Base-by-base conservation (phyloP, 129 eudicot species). In the Scalesia atractyloides region DNA sequence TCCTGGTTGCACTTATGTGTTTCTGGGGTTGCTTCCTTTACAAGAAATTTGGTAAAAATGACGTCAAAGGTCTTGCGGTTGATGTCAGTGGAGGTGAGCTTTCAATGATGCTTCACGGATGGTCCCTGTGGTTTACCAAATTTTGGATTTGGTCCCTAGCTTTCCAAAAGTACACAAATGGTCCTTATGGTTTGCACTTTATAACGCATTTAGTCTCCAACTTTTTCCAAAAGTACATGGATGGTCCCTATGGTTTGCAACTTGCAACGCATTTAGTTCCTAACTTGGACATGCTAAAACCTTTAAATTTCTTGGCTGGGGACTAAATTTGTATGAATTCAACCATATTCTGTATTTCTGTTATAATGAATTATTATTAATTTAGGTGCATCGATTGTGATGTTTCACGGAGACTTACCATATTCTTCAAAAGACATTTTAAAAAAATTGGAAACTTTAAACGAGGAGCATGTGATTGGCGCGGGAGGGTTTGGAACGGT, bases 331-430 rank as follows among this genome's bases (percentile, higher is more conserved):
- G 34, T 30, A 59, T 59, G 43, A 59, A 59, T 59, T 13, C 12
- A 26, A 26, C 17, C 0, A 14, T 26, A 6, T 30, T 53, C 2
- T 7, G 52, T 57, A 12, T 3, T 30, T 53, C 2, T 7, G 52
- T 57, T 24, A 3, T 70, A 60, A 52, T 30, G 51, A 50, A n/a
- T 30, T 79, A 9, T 44, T 77, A 18, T 67, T 76, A 43, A 20
- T 73, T 72, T 78, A 94, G 99, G 99, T 81, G 97, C 99, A 82
- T 90, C 97, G 11, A 86, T 94, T 77, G 99, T 94, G 76, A 94
- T 90, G 96, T 94, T 94, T 70, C 99, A 94, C 71, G 99, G 99
- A 80, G 99, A 94, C 83, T 85, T 94, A 72, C 99, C 99, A 12
- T 94, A 94, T 69, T 82, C 99, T 46, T 90, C 99, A 68, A 94